Percentiles rank a stretch among this genome's conserved stretches.
Conservation (phyloP, 1,284 basidiomycete species). For the Marasmius tenuissimus region DNA sequence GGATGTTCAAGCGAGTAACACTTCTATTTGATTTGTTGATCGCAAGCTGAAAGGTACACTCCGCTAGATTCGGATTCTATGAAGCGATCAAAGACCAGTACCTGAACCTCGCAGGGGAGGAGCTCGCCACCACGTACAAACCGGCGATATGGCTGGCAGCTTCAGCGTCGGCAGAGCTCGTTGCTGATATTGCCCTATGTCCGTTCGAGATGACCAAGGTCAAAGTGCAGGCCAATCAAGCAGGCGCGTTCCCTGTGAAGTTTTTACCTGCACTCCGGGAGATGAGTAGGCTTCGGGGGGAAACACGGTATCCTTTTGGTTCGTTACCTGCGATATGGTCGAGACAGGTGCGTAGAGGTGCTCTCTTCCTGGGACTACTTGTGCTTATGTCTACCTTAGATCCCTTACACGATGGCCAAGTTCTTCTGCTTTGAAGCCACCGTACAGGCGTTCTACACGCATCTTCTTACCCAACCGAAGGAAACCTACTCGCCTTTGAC, state of each 20-base stretch:
- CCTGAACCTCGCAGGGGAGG: slow-evolving; percentile 84
- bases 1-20: slow-evolving; percentile 77
- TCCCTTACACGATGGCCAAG: slow-evolving; percentile 86
- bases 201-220: slow-evolving; percentile 84
- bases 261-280: slow-evolving; percentile 66
- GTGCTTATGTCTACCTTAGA: slow-evolving; percentile 38
- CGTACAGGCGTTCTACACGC: slow-evolving; percentile 72
- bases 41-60: background rate
- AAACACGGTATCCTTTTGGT: slow-evolving; percentile 79
- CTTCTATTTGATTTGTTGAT: too few relatives aligned
- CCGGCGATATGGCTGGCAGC: slow-evolving; percentile 92
- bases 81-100: slow-evolving; percentile 94
- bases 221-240: slow-evolving; percentile 76
- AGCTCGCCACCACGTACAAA: slow-evolving; percentile 85
- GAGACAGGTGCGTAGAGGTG: slow-evolving; percentile 54
- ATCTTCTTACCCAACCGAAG: slow-evolving; percentile 73
- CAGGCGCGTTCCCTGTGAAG: slow-evolving; percentile 70
- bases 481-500: slow-evolving; percentile 68
- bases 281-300: slow-evolving; percentile 61
- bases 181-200: slow-evolving; percentile 89
- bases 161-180: slow-evolving; percentile 92
- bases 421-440: slow-evolving; percentile 85
- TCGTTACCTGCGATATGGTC: slow-evolving; percentile 81
- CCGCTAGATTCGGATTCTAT: slow-evolving; percentile 76
- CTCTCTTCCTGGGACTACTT: background rate